Evolutionary conservation across 352 stramenopile species (phyloP).

Genomic region (Bremia lactucae): DNA sequence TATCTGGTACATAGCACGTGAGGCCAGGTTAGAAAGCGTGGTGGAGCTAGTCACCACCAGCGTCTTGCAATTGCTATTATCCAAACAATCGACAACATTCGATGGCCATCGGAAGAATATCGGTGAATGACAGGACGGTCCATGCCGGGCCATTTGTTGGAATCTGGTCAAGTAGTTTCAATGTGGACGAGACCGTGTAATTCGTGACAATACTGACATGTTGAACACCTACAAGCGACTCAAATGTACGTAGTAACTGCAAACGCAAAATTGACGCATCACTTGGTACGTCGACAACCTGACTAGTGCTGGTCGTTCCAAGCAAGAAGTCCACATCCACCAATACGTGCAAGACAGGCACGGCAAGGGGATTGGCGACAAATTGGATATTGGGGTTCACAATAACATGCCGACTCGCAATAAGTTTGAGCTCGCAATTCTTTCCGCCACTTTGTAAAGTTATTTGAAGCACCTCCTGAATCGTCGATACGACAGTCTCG

Average conservation of each 20-base stretch:
- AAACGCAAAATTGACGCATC: constrained; percentile 6
- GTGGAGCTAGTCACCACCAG: constrained; percentile 15
- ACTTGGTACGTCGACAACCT: constrained; percentile 10
- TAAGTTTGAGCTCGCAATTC: constrained; percentile 74
- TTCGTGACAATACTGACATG: constrained; percentile 21
- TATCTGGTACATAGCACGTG: constrained; percentile 17
- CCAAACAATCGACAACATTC: constrained; percentile 6
- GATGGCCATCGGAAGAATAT: constrained; percentile 3
- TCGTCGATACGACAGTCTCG: constrained; percentile 69
- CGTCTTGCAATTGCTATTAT: constrained; percentile 21
- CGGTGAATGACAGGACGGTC: constrained; percentile 8
- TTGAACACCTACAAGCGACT: constrained; percentile 7
- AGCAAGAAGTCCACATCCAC: constrained; percentile 22
- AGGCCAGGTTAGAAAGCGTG: constrained; percentile 9
- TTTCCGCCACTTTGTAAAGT: constrained; percentile 48
- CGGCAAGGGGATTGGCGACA: constrained; percentile 29
- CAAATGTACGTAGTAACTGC: constrained; percentile 14
- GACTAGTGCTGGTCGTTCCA: constrained; percentile 6
- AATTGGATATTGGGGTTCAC: constrained; percentile 39
- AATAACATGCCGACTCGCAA: constrained; percentile 72
- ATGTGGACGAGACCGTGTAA: constrained; percentile 18
- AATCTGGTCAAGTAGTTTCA: constrained; percentile 6
- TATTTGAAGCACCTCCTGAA: constrained; percentile 70
- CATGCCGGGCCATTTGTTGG: not conserved
- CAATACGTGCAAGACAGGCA: constrained; percentile 18